phyloP scores from a whole-genome alignment of 2,329 filamentous ascomycete genomes.

The Calonectria leucothoes region DNA sequence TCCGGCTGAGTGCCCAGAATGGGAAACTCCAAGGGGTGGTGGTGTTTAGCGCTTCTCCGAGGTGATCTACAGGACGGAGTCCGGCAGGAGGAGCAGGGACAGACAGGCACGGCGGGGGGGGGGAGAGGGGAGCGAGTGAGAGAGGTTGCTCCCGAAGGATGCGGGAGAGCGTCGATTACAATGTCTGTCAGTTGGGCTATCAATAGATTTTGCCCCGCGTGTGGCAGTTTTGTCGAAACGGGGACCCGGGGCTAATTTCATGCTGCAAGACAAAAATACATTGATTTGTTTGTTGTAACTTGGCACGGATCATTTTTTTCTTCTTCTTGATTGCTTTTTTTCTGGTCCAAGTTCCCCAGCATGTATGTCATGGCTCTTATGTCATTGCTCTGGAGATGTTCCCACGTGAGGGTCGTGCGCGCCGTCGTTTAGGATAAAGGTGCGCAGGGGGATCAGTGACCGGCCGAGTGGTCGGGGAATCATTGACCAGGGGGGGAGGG shows the following conservation, averaged over 20 bases:
- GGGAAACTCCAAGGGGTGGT: background rate
- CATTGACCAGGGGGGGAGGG: background rate
- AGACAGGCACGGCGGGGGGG: background rate
- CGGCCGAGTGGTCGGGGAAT: background rate
- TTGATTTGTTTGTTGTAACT: background rate
- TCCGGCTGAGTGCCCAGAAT: background rate
- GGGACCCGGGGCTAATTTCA: background rate
- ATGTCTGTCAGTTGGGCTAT: background rate
- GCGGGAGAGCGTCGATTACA: background rate
- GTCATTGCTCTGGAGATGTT: background rate
- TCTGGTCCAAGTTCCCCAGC: background rate
- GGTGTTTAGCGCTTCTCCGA: background rate
- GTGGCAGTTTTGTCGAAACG: background rate
- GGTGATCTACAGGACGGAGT: background rate
- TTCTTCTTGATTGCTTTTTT: background rate
- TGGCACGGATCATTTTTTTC: background rate
- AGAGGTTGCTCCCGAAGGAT: background rate
- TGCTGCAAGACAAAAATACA: background rate
- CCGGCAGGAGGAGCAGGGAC: background rate
- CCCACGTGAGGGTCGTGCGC: background rate
- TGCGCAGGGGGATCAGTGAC: background rate
- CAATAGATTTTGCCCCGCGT: background rate
- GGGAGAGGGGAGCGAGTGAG: background rate
- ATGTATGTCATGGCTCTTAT: background rate
- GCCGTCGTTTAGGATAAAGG: background rate